A percentile compares a stretch with the other conserved stretches of the same genome.
phyloP scores from a whole-genome alignment of 208 protist species.

The Herpetomonas tarakana region DNA sequence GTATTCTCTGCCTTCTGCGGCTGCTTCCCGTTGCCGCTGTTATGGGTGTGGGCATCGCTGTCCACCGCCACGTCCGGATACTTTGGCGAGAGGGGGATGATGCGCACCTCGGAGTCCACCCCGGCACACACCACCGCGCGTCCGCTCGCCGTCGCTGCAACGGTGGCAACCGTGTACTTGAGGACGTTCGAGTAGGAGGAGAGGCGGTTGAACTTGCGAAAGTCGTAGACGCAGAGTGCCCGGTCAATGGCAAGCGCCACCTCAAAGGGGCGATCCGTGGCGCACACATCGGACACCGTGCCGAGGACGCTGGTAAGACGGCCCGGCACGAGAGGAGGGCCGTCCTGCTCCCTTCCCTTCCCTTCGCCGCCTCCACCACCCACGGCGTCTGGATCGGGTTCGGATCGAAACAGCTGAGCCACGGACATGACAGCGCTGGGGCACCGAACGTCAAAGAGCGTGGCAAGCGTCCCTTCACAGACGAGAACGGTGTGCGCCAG shows the following conservation, averaged over 20 bases:
- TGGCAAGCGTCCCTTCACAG: constrained; percentile 65
- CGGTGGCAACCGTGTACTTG: constrained; percentile 67
- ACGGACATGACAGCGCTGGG: constrained; percentile 43
- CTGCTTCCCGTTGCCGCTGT: constrained; percentile 11
- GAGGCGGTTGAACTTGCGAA: constrained; percentile 72
- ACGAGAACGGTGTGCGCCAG: constrained; percentile 40
- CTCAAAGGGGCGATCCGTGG: constrained; percentile 52
- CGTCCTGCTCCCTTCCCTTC: constrained; percentile 1
- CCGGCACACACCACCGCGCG: constrained; percentile 58
- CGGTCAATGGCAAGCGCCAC: constrained; percentile 62
- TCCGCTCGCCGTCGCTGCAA: constrained; percentile 44
- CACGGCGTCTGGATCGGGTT: background rate
- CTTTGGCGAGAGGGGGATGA: constrained; percentile 26
- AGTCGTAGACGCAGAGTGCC: constrained; percentile 66
- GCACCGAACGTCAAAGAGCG: constrained; percentile 69
- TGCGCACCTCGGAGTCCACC: constrained; percentile 58
- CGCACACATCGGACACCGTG: constrained; percentile 48
- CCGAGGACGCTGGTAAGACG: constrained; percentile 54
- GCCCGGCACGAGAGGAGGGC: constrained; percentile 26
- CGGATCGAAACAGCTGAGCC: background rate
- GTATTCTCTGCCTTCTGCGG: constrained; percentile 9
- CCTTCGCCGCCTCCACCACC: constrained; percentile 4
- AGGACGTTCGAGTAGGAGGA: constrained; percentile 62
- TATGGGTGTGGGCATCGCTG: constrained; percentile 14
- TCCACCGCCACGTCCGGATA: constrained; percentile 7